A percentile compares a stretch with the other conserved stretches of the same genome.
Evolutionary conservation across 345 rosid species (phyloP).

Genomic region (Gossypioides kirkii): DNA sequence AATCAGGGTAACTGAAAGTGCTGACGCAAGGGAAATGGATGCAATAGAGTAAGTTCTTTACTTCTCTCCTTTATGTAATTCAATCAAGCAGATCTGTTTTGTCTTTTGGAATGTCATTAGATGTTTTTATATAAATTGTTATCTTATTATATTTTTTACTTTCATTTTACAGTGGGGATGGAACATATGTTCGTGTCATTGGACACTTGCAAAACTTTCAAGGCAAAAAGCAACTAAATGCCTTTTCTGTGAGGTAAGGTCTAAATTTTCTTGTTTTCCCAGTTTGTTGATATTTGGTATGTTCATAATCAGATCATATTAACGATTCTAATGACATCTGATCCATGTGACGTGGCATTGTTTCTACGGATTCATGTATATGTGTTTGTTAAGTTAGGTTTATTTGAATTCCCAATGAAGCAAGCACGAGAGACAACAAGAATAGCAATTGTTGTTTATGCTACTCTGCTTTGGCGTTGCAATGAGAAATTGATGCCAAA

Average conservation of each 20-base stretch:
- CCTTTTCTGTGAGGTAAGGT: slow-evolving; percentile 73
- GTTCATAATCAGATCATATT: slow-evolving; percentile 26
- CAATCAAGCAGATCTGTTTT: background rate
- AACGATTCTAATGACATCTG: slow-evolving; percentile 34
- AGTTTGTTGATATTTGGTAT: background rate
- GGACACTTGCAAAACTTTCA: slow-evolving; percentile 77
- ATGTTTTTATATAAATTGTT: background rate
- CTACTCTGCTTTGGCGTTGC: background rate
- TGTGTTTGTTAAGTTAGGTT: background rate
- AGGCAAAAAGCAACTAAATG: slow-evolving; percentile 56
- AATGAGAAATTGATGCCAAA: background rate
- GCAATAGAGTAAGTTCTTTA: slow-evolving; percentile 44
- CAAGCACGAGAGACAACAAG: background rate
- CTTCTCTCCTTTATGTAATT: background rate
- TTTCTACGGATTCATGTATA: background rate
- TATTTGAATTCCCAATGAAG: background rate
- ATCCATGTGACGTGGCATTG: background rate
- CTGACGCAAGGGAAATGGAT: slow-evolving; percentile 67
- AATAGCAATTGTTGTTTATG: background rate
- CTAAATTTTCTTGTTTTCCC: background rate
- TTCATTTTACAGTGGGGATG: slow-evolving; percentile 43
- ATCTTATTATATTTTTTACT: background rate
- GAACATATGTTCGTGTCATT: slow-evolving; percentile 65
- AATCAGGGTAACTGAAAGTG: slow-evolving; percentile 76
- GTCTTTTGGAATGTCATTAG: background rate